A percentile compares a stretch with the other conserved stretches of the same genome.
These are phyloP conservation scores for Albugo laibachii DNA, from an alignment of 352 stramenopile species.

Conservation along the genomic window DNA sequence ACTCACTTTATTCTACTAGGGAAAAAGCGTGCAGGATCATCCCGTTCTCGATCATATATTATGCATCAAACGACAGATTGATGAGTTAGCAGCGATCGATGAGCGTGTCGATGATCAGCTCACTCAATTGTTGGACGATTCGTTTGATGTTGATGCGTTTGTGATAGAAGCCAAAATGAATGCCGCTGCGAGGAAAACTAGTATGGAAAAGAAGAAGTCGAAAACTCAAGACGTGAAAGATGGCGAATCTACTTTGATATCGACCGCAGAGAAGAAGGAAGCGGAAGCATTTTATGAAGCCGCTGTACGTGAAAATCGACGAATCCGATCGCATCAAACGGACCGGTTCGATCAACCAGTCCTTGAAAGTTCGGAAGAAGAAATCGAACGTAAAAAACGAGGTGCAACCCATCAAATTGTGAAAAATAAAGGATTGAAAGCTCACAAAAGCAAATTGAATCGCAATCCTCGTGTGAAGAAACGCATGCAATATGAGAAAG, in stretches of 20 bases:
- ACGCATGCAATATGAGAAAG: slow-evolving; percentile 93
- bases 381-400: slow-evolving; percentile 73
- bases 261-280: slow-evolving; percentile 24
- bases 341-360: slow-evolving; percentile 42
- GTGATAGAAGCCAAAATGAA: background rate
- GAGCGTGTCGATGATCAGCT: slow-evolving; percentile 4
- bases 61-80: slow-evolving; percentile 54
- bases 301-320: slow-evolving; percentile 23
- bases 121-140: no score
- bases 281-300: slow-evolving; percentile 61
- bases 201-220: slow-evolving; percentile 24
- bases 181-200: background rate
- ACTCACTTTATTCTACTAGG: slow-evolving; percentile 5
- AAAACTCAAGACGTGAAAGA: background rate
- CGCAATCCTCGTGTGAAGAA: slow-evolving; percentile 98
- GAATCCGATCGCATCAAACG: slow-evolving; percentile 45
- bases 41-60: slow-evolving; percentile 61
- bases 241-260: slow-evolving; percentile 8
- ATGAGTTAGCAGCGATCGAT: slow-evolving; percentile 30
- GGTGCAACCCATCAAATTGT: slow-evolving; percentile 90
- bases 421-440: slow-evolving; percentile 95
- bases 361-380: slow-evolving; percentile 29
- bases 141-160: no score
- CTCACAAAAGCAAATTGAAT: slow-evolving; percentile 97
- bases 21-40: slow-evolving; percentile 60